A percentile compares a stretch with the other conserved stretches of the same genome.
phyloP scores from a whole-genome alignment of 2,329 filamentous ascomycete genomes.

The Pseudogymnoascus sp. region DNA sequence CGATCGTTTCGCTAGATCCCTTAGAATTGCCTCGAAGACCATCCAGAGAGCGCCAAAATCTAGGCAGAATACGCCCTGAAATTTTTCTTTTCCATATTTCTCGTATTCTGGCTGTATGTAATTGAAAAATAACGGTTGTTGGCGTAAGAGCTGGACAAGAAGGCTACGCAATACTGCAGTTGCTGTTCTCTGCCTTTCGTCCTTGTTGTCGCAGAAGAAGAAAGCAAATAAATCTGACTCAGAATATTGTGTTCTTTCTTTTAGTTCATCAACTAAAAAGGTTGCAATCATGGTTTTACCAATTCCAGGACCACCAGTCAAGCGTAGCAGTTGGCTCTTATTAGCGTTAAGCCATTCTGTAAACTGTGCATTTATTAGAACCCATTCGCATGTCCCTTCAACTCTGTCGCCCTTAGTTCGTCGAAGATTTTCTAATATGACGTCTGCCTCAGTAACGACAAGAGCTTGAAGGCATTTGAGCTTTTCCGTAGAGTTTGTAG shows the following conservation, averaged over 20 bases:
- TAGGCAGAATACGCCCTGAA: background rate
- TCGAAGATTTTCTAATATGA: background rate
- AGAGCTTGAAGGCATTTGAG: background rate
- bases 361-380: background rate
- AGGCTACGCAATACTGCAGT: constrained; percentile 7
- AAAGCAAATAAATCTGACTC: background rate
- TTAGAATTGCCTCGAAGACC: background rate
- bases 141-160: constrained; percentile 9
- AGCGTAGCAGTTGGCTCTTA: background rate
- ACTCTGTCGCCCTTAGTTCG: background rate
- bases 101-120: background rate
- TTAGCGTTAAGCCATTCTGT: background rate
- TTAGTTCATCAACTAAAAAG: constrained; percentile 7
- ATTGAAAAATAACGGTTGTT: background rate
- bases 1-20: background rate
- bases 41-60: constrained; percentile 4
- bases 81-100: background rate
- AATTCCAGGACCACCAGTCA: constrained; percentile 9
- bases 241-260: background rate
- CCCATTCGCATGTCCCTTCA: background rate
- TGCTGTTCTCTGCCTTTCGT: constrained; percentile 2
- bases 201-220: constrained; percentile 9
- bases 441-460: background rate
- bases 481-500: background rate
- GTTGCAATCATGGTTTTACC: constrained; percentile 9